These are phyloP conservation scores for Coniella vitis DNA, from an alignment of 2,329 filamentous ascomycete species.

Conservation along the genomic window DNA sequence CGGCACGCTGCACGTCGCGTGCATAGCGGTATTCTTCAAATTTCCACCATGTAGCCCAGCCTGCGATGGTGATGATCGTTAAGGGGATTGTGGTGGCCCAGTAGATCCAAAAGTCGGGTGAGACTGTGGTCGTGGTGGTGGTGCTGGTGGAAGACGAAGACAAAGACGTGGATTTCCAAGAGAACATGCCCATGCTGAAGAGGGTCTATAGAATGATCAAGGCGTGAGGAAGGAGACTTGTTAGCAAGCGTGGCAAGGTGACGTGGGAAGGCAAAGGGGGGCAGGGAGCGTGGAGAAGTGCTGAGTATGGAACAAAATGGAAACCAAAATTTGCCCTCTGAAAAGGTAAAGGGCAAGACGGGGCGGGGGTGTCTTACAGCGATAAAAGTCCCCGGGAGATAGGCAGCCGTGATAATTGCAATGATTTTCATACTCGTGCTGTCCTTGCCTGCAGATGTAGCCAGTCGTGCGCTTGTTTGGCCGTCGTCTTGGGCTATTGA, in stretches of 20 bases:
- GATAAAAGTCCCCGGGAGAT: not conserved
- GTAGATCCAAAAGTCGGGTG: slow-evolving; percentile 2
- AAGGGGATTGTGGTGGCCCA: not conserved
- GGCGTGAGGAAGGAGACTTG: too few species aligned
- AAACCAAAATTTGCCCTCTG: not conserved
- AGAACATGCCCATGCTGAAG: slow-evolving; percentile 3
- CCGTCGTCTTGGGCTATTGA: slow-evolving; percentile 1
- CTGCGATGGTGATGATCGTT: not conserved
- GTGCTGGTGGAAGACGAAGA: too few species aligned
- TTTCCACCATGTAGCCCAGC: slow-evolving; percentile 2
- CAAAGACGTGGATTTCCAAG: not conserved
- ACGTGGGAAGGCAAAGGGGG: too few species aligned
- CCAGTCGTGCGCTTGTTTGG: not conserved
- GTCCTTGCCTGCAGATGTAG: not conserved
- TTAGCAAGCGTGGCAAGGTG: too few species aligned
- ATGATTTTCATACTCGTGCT: slow-evolving; percentile 5
- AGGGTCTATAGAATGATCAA: not conserved
- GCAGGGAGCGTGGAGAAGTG: too few species aligned
- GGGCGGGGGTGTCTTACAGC: not conserved
- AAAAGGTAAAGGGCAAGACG: not conserved
- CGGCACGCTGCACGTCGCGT: not conserved
- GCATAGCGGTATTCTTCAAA: slow-evolving; percentile 1
- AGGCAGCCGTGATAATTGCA: not conserved
- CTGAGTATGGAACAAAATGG: not conserved
- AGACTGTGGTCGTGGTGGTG: not conserved